Evolutionary conservation across 139 green algal genomes (phyloP), one percentile per base, ranked within the genome.

Genomic region (Zygnema circumcarinatum): DNA sequence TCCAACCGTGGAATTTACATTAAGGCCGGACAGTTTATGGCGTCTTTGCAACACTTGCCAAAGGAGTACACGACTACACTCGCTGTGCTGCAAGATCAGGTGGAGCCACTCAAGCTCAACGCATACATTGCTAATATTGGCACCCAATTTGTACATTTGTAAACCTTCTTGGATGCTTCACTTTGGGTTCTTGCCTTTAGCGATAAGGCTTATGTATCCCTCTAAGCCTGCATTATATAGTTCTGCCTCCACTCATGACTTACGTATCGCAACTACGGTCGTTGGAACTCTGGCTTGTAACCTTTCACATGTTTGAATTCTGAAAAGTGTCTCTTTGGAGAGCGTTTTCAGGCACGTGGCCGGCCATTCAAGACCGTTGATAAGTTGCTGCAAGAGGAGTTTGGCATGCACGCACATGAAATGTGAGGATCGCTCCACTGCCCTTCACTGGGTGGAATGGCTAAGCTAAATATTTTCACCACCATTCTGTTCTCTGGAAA

Each of bases 1-100:
- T 52, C 41, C 16, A 92, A 92, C 38, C 56, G 87, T 2, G 88
- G 88, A 22, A 90, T 92, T 21, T 92, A 92, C 87, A 76, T 92
- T 73, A 92, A 92, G 31, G 88, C 88, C 1, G 88, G 87, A n/a
- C 88, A 92, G 75, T 92, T 92, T 53, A 39, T 92, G 56, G 88
- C 88, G 2, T 92, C 88, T n/a, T 32, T 92, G 67, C 87, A 87
- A 36, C 81, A 76, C 25, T 36, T 92, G n/a, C 87, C 88, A n/a
- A 39, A 54, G 47, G 88, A 92, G n/a, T 90, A 86, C 81, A 86
- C 35, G 11, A 86, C 31, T 2, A 91, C 87, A 33, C 73, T 91
- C 2, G 38, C 82, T 1, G 76, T 89, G 38, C 62, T 92, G 87
- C 87, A 92, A 36, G 88, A 92, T 68, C 76, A 91, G 82, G 87